A percentile compares a stretch with the other conserved stretches of the same genome.
Evolutionary conservation across 768 basidiomycete genomes (phyloP).

Genomic region (Botryobasidium botryosum): DNA sequence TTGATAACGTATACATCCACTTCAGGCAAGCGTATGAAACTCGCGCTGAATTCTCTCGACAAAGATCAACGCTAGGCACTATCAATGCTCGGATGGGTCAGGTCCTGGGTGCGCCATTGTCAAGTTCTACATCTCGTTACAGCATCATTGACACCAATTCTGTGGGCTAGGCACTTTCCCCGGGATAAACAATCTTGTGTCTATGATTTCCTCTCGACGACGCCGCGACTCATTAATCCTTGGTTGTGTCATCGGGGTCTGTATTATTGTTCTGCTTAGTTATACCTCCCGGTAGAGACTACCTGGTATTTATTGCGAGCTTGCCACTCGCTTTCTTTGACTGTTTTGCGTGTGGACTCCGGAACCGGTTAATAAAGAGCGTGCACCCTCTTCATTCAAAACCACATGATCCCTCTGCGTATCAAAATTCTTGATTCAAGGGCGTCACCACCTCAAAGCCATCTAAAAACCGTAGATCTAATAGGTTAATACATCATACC

Average conservation of each 20-base stretch:
- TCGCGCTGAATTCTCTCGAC: slow-evolving; percentile 76
- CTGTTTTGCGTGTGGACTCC: too few relatives aligned
- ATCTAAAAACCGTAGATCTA: too few relatives aligned
- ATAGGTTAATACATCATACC: too few relatives aligned
- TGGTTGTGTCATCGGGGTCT: slow-evolving; percentile 75
- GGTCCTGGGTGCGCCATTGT: slow-evolving; percentile 40
- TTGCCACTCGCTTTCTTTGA: too few relatives aligned
- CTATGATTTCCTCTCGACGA: slow-evolving; percentile 85
- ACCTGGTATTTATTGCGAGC: too few relatives aligned
- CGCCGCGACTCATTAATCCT: slow-evolving; percentile 80
- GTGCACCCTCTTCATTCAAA: too few relatives aligned
- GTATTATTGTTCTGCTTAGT: slow-evolving; percentile 43
- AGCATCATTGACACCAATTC: background rate
- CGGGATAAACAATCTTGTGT: slow-evolving; percentile 79
- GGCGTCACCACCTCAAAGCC: too few relatives aligned
- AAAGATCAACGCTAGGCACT: slow-evolving; percentile 52
- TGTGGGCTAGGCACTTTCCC: slow-evolving; percentile 55
- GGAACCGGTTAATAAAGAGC: too few relatives aligned
- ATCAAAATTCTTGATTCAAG: too few relatives aligned
- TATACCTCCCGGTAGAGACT: too few relatives aligned
- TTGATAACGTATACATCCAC: background rate
- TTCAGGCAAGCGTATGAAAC: slow-evolving; percentile 93
- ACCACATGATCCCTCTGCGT: too few relatives aligned
- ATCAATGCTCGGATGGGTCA: slow-evolving; percentile 75
- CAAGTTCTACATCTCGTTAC: background rate